Conservation (phyloP, 805 yeast species). For the Myxozyma monticola region DNA sequence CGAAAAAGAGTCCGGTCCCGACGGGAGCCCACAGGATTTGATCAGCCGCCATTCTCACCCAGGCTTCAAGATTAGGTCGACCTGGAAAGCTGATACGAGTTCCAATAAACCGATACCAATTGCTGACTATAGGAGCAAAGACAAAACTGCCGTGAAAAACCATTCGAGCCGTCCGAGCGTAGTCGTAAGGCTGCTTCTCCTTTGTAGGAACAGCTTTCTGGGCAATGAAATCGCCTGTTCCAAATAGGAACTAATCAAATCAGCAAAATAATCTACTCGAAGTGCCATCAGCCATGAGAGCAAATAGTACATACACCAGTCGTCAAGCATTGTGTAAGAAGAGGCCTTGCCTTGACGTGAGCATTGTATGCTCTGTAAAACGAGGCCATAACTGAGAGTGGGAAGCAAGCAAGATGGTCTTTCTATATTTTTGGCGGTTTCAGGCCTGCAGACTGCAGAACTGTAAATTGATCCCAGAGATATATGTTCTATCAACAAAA, state of each 20-base stretch:
- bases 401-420: too few species aligned
- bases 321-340: conserved; percentile 22
- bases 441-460: too few species aligned
- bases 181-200: conserved; percentile 46
- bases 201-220: conserved; percentile 52
- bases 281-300: background rate
- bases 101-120: conserved; percentile 46
- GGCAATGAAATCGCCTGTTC: conserved; percentile 73
- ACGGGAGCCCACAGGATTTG: conserved; percentile 75
- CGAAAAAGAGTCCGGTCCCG: conserved; percentile 67
- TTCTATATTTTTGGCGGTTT: too few species aligned
- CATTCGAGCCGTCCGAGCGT: conserved; percentile 60
- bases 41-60: conserved; percentile 62
- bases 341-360: conserved; percentile 13
- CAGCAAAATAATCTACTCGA: background rate
- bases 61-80: conserved; percentile 40
- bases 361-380: conserved; percentile 23
- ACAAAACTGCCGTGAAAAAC: conserved; percentile 67
- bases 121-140: conserved; percentile 73
- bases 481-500: too few species aligned
- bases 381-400: conserved; percentile 20
- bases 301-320: conserved; percentile 14
- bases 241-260: conserved; percentile 54
- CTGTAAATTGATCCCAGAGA: too few species aligned
- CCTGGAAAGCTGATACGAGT: conserved; percentile 21